phyloP scores from a whole-genome alignment of 2,329 filamentous ascomycete species.

The Albifimbria verrucaria region DNA sequence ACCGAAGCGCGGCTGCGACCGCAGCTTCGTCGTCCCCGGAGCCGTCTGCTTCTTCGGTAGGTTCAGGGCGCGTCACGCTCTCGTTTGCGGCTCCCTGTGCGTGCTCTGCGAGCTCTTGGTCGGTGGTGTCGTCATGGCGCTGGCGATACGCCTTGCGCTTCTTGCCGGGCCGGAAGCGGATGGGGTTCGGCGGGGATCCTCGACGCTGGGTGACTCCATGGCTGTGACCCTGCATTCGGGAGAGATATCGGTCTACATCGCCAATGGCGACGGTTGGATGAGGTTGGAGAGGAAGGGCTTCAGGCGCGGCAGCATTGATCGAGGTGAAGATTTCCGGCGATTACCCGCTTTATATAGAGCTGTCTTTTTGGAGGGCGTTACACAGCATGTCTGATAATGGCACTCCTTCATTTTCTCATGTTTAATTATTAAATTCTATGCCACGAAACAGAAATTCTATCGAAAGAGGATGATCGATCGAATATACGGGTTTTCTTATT shows the following conservation, averaged over 20 bases:
- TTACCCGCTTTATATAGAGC: too few species aligned
- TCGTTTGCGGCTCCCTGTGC: constrained; percentile 6
- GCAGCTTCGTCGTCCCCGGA: constrained; percentile 14
- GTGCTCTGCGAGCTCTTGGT: constrained; percentile 2
- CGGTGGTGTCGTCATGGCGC: constrained; percentile 32
- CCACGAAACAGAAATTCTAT: too few species aligned
- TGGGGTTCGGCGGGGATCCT: constrained; percentile 23
- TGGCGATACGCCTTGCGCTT: constrained; percentile 59
- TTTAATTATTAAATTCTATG: too few species aligned
- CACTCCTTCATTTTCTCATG: too few species aligned
- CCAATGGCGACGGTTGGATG: not conserved
- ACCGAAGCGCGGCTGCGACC: constrained; percentile 47
- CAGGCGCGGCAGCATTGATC: too few species aligned
- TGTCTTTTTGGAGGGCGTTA: too few species aligned
- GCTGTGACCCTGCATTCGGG: not conserved
- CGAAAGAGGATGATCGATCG: too few species aligned
- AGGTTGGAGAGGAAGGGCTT: too few species aligned
- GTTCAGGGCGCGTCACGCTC: constrained; percentile 5
- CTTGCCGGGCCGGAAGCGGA: constrained; percentile 55
- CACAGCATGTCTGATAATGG: too few species aligned
- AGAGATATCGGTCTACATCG: not conserved
- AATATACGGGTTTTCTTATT: too few species aligned
- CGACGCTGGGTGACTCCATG: constrained; percentile 17
- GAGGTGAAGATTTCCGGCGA: too few species aligned
- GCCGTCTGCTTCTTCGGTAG: constrained; percentile 1